These are phyloP conservation scores for Rosa chinensis DNA, from an alignment of 306 rosid genomes.

Conservation along the genomic window DNA sequence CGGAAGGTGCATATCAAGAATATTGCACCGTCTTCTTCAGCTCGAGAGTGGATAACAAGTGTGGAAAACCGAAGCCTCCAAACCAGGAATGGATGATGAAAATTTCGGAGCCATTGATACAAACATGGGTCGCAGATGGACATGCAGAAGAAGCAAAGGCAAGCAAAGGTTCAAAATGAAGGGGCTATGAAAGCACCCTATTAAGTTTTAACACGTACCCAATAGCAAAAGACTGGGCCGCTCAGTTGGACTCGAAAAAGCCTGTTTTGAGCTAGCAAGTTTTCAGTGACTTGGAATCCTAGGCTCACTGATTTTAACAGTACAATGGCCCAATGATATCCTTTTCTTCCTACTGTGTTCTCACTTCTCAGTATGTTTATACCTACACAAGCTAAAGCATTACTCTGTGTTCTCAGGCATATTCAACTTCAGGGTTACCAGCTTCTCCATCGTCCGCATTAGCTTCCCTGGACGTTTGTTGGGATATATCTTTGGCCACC, in stretches of 20 bases:
- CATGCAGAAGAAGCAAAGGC: neutral
- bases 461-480: neutral
- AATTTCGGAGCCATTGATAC: neutral
- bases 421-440: conserved; percentile 5
- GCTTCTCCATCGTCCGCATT: conserved; percentile 19
- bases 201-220: neutral
- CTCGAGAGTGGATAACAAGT: neutral
- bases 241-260: neutral
- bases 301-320: neutral
- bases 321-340: neutral
- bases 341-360: conserved; percentile 6
- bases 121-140: neutral
- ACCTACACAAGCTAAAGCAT: neutral
- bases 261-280: neutral
- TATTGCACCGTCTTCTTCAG: neutral
- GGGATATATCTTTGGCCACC: conserved; percentile 12
- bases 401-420: neutral
- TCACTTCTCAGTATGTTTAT: neutral
- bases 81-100: neutral
- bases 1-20: neutral
- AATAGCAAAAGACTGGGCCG: neutral
- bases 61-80: neutral
- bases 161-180: neutral
- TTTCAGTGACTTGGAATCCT: neutral
- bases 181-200: neutral